Evolutionary conservation across 345 rosid genomes (phyloP), one percentile per base, ranked within the genome.

Genomic region (Xanthoceras sorbifolium): DNA sequence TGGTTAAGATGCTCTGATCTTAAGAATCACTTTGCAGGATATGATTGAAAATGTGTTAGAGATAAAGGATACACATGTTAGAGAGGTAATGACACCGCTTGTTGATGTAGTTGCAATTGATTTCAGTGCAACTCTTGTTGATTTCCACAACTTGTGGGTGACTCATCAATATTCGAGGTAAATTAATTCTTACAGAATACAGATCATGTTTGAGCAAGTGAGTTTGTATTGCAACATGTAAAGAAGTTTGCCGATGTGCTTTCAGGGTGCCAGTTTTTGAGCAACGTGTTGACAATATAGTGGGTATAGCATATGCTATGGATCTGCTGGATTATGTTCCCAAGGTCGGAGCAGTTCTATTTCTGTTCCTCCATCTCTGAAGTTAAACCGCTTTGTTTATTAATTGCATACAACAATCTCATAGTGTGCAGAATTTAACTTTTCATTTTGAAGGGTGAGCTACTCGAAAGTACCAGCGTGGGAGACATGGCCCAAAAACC

Each of bases 31-130:
- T 36, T 76, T 72, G 71, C 93, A 96, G 99, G 99, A 96, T 83
- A 96, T 96, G 98, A 96, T 96, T 81, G 98, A 96, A 85, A 96
- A 96, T 87, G 99, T 96, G 82, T 86, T 96, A 76, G 99, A 93
- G 89, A 93, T 96, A 25, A 96, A 96, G 79, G 99, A 96, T 84
- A 96, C 97, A 11, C 91, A 92, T 82, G 98, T 96, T 75, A 87
- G 99, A 75, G 99, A 94, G 89, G 98, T 96, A 80, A 96, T 96
- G 99, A 91, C 99, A 75, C 99, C 99, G 80, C 98, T 96, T 81
- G 90, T 96, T 74, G 99, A 96, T 85, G 98, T 96, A 72, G 94
- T 96, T 83, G 99, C 98, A 29, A 96, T 96, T 81, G 97, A 96
- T 80, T 91, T 87, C 40, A 85, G 97, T 77, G 88, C 91, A 72